These are phyloP conservation scores for Clarireedia monteithiana DNA, from an alignment of 2,329 filamentous ascomycete species.

Conservation along the genomic window DNA sequence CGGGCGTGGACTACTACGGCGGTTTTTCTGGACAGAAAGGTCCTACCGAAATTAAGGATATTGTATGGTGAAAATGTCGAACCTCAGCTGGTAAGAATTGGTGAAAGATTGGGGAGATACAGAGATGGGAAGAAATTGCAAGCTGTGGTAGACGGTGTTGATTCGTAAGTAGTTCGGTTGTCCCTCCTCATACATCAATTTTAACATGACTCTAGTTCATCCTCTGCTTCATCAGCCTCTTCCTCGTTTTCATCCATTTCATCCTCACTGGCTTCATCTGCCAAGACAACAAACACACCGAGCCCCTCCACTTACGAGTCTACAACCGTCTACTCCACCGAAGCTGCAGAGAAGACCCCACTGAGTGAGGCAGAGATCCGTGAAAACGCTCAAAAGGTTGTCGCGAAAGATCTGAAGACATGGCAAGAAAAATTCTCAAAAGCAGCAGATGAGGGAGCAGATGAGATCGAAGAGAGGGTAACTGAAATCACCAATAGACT, in stretches of 20 bases:
- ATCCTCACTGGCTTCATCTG: constrained; percentile 22
- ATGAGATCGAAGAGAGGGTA: constrained; percentile 55
- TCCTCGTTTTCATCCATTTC: constrained; percentile 22
- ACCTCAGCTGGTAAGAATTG: constrained; percentile 87
- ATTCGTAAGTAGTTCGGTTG: constrained; percentile 32
- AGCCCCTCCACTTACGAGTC: constrained; percentile 6
- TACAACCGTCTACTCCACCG: constrained; percentile 21
- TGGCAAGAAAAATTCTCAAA: constrained; percentile 88
- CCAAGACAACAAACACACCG: constrained; percentile 16
- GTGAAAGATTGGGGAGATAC: constrained; percentile 76
- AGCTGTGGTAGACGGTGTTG: constrained; percentile 47
- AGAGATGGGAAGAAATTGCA: constrained; percentile 54
- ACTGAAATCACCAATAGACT: constrained; percentile 64
- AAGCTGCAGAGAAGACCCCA: constrained; percentile 26
- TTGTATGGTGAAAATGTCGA: constrained; percentile 90
- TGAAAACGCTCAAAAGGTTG: constrained; percentile 54
- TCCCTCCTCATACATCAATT: constrained; percentile 7
- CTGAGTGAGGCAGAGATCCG: constrained; percentile 43
- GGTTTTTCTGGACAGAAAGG: constrained; percentile 62
- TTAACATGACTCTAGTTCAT: constrained; percentile 18
- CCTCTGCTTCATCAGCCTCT: constrained; percentile 25
- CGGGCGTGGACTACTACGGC: constrained; percentile 64
- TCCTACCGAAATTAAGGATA: constrained; percentile 75
- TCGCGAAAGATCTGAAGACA: constrained; percentile 67
- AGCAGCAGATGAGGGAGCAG: constrained; percentile 76